Percentiles rank a stretch among this genome's conserved stretches.
Conservation (phyloP, 768 basidiomycete species). For the Daedaleopsis sinensis region DNA sequence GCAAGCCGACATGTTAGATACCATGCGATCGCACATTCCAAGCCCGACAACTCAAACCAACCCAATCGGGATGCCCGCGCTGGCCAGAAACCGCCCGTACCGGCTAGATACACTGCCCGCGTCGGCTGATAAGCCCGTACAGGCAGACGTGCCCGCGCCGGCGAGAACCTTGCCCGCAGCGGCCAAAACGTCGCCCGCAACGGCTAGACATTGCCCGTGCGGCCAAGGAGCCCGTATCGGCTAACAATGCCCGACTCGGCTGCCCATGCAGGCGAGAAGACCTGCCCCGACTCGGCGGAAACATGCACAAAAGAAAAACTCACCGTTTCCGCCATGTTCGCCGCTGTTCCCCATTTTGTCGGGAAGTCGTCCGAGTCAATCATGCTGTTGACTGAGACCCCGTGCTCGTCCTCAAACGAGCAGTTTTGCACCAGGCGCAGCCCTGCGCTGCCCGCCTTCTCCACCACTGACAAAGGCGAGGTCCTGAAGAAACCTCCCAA, state of each 20-base stretch:
- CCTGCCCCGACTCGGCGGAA: not conserved
- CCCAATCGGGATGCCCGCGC: no score
- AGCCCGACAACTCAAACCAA: no score
- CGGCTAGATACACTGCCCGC: no score
- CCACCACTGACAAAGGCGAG: constrained; percentile 4
- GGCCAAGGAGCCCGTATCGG: no score
- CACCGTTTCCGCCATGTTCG: not conserved
- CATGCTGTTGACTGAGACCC: constrained; percentile 6
- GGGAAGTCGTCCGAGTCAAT: constrained; percentile 8
- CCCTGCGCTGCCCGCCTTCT: constrained; percentile 1
- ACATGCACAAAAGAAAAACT: not conserved
- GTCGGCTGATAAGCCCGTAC: no score
- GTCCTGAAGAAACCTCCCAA: constrained; percentile 3
- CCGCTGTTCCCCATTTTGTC: constrained; percentile 9
- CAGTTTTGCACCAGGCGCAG: constrained; percentile 10
- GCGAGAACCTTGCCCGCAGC: not conserved
- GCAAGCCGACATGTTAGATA: not conserved
- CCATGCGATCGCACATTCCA: no score
- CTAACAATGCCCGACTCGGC: not conserved
- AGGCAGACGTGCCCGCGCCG: no score
- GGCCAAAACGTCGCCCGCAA: not conserved
- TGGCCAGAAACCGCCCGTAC: no score
- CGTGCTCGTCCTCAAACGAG: not conserved
- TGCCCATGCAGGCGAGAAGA: not conserved
- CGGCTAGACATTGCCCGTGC: no score